Conservation (phyloP, 2,329 filamentous ascomycete species). For the Rutstroemia sydowiana region DNA sequence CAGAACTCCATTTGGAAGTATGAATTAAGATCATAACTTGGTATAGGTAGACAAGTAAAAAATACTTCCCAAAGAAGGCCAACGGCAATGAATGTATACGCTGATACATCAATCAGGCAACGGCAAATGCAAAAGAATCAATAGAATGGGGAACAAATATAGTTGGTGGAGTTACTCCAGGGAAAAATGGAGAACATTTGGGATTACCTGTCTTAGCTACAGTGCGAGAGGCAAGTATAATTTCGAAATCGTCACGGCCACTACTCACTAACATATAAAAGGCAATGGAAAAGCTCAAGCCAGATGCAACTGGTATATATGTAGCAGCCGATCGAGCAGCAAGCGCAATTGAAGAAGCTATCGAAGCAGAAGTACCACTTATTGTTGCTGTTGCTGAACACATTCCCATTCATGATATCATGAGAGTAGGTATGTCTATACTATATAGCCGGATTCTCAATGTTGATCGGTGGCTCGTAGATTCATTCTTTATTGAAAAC, state of each 20-base stretch:
- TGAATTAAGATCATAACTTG: background rate
- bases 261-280: constrained; percentile 22
- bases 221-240: constrained; percentile 44
- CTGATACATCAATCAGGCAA: constrained; percentile 43
- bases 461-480: constrained; percentile 31
- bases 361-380: constrained; percentile 68
- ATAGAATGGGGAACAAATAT: constrained; percentile 73
- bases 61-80: constrained; percentile 9
- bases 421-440: constrained; percentile 43
- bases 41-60: constrained; percentile 25
- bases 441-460: background rate
- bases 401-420: constrained; percentile 65
- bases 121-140: constrained; percentile 68
- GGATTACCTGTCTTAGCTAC: constrained; percentile 65
- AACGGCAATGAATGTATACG: background rate
- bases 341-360: constrained; percentile 69
- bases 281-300: constrained; percentile 63
- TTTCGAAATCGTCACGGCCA: background rate
- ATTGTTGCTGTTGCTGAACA: constrained; percentile 71
- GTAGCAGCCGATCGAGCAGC: constrained; percentile 69
- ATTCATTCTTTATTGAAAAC: constrained; percentile 62
- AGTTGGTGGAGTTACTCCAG: constrained; percentile 70
- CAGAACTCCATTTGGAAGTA: too few relatives aligned
- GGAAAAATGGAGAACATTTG: constrained; percentile 62
- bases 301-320: constrained; percentile 73